A percentile compares a stretch with the other conserved stretches of the same genome.
These are phyloP conservation scores for Aureobasidium sp. DNA, from an alignment of 2,329 filamentous ascomycete species.

Conservation along the genomic window DNA sequence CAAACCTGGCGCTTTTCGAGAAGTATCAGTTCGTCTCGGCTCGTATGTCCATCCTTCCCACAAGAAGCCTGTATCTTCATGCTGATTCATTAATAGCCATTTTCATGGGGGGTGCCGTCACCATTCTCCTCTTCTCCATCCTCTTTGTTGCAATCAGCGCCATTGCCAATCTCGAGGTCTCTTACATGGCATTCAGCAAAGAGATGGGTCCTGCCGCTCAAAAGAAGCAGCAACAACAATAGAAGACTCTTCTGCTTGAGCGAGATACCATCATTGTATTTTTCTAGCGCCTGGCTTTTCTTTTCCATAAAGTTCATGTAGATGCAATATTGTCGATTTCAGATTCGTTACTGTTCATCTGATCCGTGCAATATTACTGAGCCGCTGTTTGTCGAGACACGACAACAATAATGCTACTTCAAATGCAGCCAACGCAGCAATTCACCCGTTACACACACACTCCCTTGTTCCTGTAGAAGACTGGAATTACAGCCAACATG, in stretches of 20 bases:
- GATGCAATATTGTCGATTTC: background rate
- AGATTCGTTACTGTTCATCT: too few species aligned
- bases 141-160: slow-evolving; percentile 71
- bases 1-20: slow-evolving; percentile 62
- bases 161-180: slow-evolving; percentile 74
- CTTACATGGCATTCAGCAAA: slow-evolving; percentile 93
- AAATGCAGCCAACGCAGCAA: too few species aligned
- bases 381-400: too few species aligned
- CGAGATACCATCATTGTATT: slow-evolving; percentile 11
- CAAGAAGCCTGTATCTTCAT: background rate
- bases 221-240: slow-evolving; percentile 63
- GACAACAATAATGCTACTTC: too few species aligned
- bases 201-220: slow-evolving; percentile 84
- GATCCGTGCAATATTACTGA: too few species aligned
- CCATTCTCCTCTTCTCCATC: slow-evolving; percentile 66
- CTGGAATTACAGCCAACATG: too few species aligned
- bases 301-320: slow-evolving; percentile 7
- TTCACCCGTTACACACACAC: too few species aligned
- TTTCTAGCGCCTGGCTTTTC: background rate
- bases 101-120: slow-evolving; percentile 75
- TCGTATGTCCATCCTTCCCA: background rate
- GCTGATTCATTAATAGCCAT: slow-evolving; percentile 39
- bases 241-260: background rate
- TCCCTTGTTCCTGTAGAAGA: too few species aligned
- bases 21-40: slow-evolving; percentile 77